Evolutionary conservation across 352 stramenopile species (phyloP).

Genomic region (Phytophthora multivora): DNA sequence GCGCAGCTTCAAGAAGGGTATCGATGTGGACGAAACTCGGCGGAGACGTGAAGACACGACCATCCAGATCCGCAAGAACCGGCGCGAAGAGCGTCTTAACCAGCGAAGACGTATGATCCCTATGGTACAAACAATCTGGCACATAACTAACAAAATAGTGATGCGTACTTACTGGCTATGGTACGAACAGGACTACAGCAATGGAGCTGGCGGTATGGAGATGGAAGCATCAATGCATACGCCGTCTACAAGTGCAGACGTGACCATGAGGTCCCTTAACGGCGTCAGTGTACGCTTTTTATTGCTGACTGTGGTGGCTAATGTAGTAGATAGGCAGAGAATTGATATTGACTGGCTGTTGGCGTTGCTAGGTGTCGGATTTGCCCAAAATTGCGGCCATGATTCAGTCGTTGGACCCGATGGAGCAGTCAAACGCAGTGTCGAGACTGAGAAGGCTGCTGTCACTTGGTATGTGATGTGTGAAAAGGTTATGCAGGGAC

Average conservation of each 20-base stretch:
- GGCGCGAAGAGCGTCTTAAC: conserved; percentile 86
- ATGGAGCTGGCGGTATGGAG: background rate
- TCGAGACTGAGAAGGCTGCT: conserved; percentile 97
- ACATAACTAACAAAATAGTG: background rate
- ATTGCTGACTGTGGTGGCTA: background rate
- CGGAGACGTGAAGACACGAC: conserved; percentile 81
- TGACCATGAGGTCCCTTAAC: conserved; percentile 32
- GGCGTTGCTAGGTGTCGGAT: conserved; percentile 81
- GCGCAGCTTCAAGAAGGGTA: conserved; percentile 89
- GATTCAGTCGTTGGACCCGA: conserved; percentile 93
- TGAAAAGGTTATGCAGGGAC: background rate
- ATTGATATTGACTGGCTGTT: background rate
- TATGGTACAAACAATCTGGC: conserved; percentile 22
- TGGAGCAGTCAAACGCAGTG: conserved; percentile 94
- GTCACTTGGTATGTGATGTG: conserved; percentile 85
- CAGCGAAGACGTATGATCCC: conserved; percentile 78
- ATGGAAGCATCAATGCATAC: conserved; percentile 9
- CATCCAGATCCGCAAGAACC: conserved; percentile 89
- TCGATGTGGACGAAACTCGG: conserved; percentile 79
- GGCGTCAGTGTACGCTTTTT: conserved; percentile 43
- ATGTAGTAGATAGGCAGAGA: background rate
- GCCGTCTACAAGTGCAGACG: conserved; percentile 9
- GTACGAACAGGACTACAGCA: conserved; percentile 13
- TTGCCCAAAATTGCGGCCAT: conserved; percentile 95
- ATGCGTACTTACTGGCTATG: background rate